These are phyloP conservation scores for Globisporangium cylindrosporum DNA, from an alignment of 352 stramenopile genomes.

Conservation along the genomic window DNA sequence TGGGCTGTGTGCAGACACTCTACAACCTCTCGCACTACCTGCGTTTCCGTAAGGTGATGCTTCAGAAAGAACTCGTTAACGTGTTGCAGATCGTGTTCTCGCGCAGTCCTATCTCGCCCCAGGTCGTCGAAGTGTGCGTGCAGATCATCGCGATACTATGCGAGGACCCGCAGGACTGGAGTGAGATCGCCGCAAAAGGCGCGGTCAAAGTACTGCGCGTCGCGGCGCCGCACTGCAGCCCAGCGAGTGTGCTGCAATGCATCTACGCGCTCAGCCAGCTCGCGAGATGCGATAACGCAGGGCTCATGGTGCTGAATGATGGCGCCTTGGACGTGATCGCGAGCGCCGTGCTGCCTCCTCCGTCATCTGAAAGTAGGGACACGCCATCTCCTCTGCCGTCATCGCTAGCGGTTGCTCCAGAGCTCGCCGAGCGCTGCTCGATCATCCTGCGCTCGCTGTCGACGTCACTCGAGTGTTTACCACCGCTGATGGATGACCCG, in stretches of 20 bases:
- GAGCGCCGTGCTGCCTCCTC: conserved; percentile 22
- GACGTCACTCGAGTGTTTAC: conserved; percentile 42
- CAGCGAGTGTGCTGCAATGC: conserved; percentile 38
- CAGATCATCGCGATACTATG: conserved; percentile 66
- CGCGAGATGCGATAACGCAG: conserved; percentile 41
- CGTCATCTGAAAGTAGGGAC: background rate
- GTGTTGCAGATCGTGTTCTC: conserved; percentile 41
- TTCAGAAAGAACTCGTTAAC: conserved; percentile 56
- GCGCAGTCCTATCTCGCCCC: conserved; percentile 23
- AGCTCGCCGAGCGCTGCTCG: conserved; percentile 56
- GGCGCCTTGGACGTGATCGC: conserved; percentile 62
- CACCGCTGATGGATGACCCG: conserved; percentile 46
- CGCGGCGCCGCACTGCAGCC: conserved; percentile 30
- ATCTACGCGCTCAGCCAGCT: conserved; percentile 71
- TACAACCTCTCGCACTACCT: conserved; percentile 70
- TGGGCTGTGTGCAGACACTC: conserved; percentile 63
- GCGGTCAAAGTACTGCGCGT: conserved; percentile 53
- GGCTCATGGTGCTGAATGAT: conserved; percentile 43
- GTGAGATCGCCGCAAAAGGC: conserved; percentile 46
- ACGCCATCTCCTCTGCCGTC: background rate
- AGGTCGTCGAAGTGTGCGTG: conserved; percentile 57
- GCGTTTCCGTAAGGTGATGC: conserved; percentile 49
- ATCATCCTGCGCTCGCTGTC: conserved; percentile 72
- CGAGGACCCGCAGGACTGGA: conserved; percentile 54
- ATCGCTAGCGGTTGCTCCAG: background rate